These are phyloP conservation scores for Phoma sp. DNA, from an alignment of 2,329 filamentous ascomycete species.

Conservation along the genomic window DNA sequence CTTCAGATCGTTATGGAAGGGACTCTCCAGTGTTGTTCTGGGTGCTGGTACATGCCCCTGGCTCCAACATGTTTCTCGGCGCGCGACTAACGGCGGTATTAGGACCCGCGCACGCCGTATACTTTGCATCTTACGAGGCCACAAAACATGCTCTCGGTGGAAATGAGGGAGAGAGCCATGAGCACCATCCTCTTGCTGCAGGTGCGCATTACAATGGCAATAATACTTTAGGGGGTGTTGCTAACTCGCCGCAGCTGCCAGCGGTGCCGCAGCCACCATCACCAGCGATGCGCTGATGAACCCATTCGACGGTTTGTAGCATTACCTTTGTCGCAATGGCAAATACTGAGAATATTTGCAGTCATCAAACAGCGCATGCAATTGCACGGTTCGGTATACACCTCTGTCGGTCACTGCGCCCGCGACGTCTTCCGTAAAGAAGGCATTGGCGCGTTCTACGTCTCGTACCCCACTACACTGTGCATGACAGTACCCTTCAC, in stretches of 20 bases:
- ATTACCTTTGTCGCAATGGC: background rate
- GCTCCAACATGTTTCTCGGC: background rate
- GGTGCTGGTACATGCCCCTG: conserved; percentile 74
- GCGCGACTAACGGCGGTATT: conserved; percentile 37
- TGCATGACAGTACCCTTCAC: conserved; percentile 99
- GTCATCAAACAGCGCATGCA: conserved; percentile 99
- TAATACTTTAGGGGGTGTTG: conserved; percentile 8
- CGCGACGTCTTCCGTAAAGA: conserved; percentile 86
- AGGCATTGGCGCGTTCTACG: conserved; percentile 91
- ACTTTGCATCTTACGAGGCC: conserved; percentile 97
- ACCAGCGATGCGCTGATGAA: conserved; percentile 99
- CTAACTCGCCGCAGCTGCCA: conserved; percentile 71
- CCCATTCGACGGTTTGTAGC: conserved; percentile 86
- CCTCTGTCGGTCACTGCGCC: conserved; percentile 85
- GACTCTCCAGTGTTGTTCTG: conserved; percentile 93
- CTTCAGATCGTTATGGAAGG: conserved; percentile 90
- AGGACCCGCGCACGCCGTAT: conserved; percentile 97
- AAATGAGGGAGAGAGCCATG: conserved; percentile 83
- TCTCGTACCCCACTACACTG: conserved; percentile 96
- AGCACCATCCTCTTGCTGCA: conserved; percentile 91
- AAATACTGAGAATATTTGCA: conserved; percentile 51
- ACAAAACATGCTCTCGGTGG: conserved; percentile 97
- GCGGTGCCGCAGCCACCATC: conserved; percentile 93
- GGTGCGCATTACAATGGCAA: conserved; percentile 61
- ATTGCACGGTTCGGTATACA: conserved; percentile 93